Conservation (phyloP, 129 eudicot genomes). For the Flaveria brownii region DNA sequence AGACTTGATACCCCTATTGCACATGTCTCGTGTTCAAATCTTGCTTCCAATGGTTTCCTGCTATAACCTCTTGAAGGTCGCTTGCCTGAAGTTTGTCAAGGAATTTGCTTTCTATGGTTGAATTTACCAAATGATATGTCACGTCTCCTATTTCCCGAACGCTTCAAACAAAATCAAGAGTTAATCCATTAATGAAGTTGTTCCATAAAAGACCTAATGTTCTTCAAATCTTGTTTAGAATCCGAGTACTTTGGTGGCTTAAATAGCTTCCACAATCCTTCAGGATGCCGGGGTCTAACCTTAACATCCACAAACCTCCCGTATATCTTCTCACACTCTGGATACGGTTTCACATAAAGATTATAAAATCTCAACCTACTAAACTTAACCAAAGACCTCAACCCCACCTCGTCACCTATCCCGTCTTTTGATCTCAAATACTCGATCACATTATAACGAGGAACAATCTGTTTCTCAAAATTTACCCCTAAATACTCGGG, state of each 20-base stretch:
- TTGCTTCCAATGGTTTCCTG: too few relatives aligned
- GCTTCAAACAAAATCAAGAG: background rate
- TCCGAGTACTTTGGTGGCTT: slow-evolving; percentile 59
- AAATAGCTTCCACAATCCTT: slow-evolving; percentile 88
- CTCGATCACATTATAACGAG: slow-evolving; percentile 75
- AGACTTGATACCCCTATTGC: too few relatives aligned
- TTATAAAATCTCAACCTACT: slow-evolving; percentile 81
- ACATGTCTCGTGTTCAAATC: too few relatives aligned
- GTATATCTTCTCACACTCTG: slow-evolving; percentile 75
- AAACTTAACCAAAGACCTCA: slow-evolving; percentile 64
- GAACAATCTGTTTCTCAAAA: slow-evolving; percentile 85
- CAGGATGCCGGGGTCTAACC: slow-evolving; percentile 56
- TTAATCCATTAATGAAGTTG: slow-evolving; percentile 32
- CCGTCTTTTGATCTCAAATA: slow-evolving; percentile 76
- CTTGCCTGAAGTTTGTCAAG: too few relatives aligned
- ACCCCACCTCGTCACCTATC: slow-evolving; percentile 69
- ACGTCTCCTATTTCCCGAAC: background rate
- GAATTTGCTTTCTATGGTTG: background rate
- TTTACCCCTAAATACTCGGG: slow-evolving; percentile 79
- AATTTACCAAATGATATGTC: background rate
- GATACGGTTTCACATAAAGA: slow-evolving; percentile 90
- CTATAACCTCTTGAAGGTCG: too few relatives aligned
- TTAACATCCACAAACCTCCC: slow-evolving; percentile 59
- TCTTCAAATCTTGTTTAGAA: slow-evolving; percentile 57
- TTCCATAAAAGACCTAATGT: slow-evolving; percentile 64